Evolutionary conservation across 805 yeast genomes (phyloP).

Genomic region (Phaffomyces antillensis): DNA sequence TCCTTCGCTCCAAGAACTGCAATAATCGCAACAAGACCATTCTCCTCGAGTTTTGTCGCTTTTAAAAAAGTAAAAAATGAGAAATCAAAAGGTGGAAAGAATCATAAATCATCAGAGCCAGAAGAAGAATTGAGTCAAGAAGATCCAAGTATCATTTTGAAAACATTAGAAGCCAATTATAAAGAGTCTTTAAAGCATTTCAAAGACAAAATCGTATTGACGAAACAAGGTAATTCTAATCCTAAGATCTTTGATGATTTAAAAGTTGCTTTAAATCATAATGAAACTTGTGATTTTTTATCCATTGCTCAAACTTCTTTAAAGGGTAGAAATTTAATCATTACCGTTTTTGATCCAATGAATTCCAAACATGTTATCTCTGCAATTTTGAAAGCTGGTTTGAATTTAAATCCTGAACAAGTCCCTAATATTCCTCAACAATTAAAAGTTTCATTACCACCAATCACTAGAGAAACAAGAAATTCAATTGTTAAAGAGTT

Average conservation of each 20-base stretch:
- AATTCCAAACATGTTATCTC: slow-evolving; percentile 63
- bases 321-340: slow-evolving; percentile 60
- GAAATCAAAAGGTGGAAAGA: slow-evolving; percentile 1
- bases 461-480: slow-evolving; percentile 62
- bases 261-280: slow-evolving; percentile 40
- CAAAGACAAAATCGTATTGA: slow-evolving; percentile 49
- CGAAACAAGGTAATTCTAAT: slow-evolving; percentile 63
- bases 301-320: slow-evolving; percentile 64
- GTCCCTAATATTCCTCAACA: slow-evolving; percentile 69
- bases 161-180: slow-evolving; percentile 25
- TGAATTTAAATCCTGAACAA: slow-evolving; percentile 74
- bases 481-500: slow-evolving; percentile 48
- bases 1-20: background rate
- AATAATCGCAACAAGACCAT: slow-evolving; percentile 2
- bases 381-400: slow-evolving; percentile 57
- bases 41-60: slow-evolving; percentile 3
- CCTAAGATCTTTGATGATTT: slow-evolving; percentile 60
- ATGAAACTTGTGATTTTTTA: slow-evolving; percentile 42
- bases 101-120: background rate
- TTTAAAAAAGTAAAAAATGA: slow-evolving; percentile 18
- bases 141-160: slow-evolving; percentile 16
- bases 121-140: slow-evolving; percentile 12
- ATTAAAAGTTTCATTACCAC: slow-evolving; percentile 67
- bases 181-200: slow-evolving; percentile 44
- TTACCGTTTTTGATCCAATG: slow-evolving; percentile 86